Conservation (phyloP, 2,329 filamentous ascomycete genomes). For the Alternaria tenuissima region DNA sequence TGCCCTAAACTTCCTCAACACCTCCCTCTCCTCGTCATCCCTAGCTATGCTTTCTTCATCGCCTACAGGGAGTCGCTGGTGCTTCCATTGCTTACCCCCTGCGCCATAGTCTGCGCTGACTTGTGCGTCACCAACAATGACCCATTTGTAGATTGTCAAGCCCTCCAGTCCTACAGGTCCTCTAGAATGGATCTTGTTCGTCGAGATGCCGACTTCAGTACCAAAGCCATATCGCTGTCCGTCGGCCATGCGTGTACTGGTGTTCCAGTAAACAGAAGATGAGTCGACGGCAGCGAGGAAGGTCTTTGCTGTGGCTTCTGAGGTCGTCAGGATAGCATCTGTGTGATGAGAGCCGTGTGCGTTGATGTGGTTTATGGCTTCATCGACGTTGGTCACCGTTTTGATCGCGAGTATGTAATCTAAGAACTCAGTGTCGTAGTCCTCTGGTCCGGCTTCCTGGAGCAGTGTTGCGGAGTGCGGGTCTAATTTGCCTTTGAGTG, state of each 20-base stretch:
- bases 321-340: slow-evolving; percentile 83
- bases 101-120: slow-evolving; percentile 76
- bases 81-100: slow-evolving; percentile 65
- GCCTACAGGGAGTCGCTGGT: slow-evolving; percentile 57
- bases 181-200: slow-evolving; percentile 96
- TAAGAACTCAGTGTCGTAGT: slow-evolving; percentile 91
- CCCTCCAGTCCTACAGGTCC: slow-evolving; percentile 95
- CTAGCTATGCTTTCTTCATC: slow-evolving; percentile 40
- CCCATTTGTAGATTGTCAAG: slow-evolving; percentile 96
- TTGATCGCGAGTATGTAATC: slow-evolving; percentile 85
- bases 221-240: slow-evolving; percentile 98
- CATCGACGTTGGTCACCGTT: slow-evolving; percentile 69
- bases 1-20: slow-evolving; percentile 44
- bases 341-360: slow-evolving; percentile 92
- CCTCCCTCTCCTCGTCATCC: slow-evolving; percentile 45
- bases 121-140: slow-evolving; percentile 84
- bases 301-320: slow-evolving; percentile 71
- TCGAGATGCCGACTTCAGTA: slow-evolving; percentile 97
- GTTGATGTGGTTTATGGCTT: slow-evolving; percentile 90
- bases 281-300: slow-evolving; percentile 90
- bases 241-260: slow-evolving; percentile 91
- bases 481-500: slow-evolving; percentile 62
- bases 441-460: slow-evolving; percentile 70
- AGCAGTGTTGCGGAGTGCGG: slow-evolving; percentile 58
- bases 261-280: slow-evolving; percentile 96